These are phyloP conservation scores for Russula virescens DNA, from an alignment of 768 basidiomycete genomes.

Conservation along the genomic window DNA sequence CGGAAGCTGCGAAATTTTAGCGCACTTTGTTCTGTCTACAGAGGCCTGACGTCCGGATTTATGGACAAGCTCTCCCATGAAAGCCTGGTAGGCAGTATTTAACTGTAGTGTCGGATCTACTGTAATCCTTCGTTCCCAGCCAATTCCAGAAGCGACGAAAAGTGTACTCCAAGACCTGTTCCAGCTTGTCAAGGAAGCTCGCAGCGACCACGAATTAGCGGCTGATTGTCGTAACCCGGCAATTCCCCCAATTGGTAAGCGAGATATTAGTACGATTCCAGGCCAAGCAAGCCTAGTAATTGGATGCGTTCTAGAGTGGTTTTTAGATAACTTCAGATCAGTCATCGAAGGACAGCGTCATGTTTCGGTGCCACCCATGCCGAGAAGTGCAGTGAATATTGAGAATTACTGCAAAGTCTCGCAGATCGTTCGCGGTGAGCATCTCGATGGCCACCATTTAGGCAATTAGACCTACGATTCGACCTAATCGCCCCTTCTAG, in stretches of 20 bases:
- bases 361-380: neutral
- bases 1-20: constrained; percentile 39
- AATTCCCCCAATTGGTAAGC: constrained; percentile 3
- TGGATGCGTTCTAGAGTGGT: neutral
- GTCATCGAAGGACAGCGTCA: neutral
- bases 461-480: neutral
- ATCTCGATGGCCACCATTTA: neutral
- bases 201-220: neutral
- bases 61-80: constrained; percentile 33
- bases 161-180: neutral
- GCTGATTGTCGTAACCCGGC: constrained; percentile 1
- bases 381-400: neutral
- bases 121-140: neutral
- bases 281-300: neutral
- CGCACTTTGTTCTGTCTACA: constrained; percentile 37
- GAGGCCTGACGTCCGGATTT: constrained; percentile 38
- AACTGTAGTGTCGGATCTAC: neutral
- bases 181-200: neutral
- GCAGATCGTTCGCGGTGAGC: constrained; percentile 3
- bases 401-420: neutral
- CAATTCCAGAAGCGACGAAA: neutral
- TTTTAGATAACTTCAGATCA: neutral
- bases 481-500: neutral
- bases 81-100: constrained; percentile 30
- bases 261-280: neutral